These are phyloP conservation scores for Cladophialophora exuberans DNA, from an alignment of 2,329 filamentous ascomycete genomes.

Conservation along the genomic window DNA sequence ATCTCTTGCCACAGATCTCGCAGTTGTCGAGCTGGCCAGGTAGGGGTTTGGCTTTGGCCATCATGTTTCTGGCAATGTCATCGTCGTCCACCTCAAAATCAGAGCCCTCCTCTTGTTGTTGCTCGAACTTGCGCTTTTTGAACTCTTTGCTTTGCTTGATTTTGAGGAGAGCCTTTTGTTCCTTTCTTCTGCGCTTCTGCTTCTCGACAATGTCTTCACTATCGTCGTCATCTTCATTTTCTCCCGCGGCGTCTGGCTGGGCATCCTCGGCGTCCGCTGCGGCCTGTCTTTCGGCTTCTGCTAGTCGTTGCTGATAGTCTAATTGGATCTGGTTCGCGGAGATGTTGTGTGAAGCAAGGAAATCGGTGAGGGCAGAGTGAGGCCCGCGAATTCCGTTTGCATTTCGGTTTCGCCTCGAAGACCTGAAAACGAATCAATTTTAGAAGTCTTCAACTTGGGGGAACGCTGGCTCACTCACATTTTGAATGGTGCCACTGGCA, in stretches of 20 bases:
- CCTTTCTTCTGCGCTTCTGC: conserved; percentile 61
- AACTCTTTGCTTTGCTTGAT: conserved; percentile 56
- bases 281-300: conserved; percentile 48
- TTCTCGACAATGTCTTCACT: conserved; percentile 45
- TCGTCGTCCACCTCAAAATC: conserved; percentile 42
- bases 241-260: conserved; percentile 42
- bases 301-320: conserved; percentile 59
- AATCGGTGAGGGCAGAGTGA: conserved; percentile 70
- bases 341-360: conserved; percentile 69
- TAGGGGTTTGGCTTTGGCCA: conserved; percentile 61
- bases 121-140: conserved; percentile 50
- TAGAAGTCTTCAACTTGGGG: not conserved
- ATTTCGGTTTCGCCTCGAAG: conserved; percentile 17
- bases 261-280: conserved; percentile 38
- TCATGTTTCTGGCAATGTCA: conserved; percentile 53
- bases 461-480: not conserved
- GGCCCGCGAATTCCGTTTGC: conserved; percentile 59
- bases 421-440: not conserved
- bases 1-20: conserved; percentile 80
- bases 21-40: conserved; percentile 90
- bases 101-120: conserved; percentile 42
- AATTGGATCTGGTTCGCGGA: conserved; percentile 65
- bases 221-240: conserved; percentile 42
- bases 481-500: too few species aligned
- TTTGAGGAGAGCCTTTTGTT: conserved; percentile 49